Evolutionary conservation across 495 filamentous ascomycete species (phyloP).

Genomic region (Chaetomium tenue): DNA sequence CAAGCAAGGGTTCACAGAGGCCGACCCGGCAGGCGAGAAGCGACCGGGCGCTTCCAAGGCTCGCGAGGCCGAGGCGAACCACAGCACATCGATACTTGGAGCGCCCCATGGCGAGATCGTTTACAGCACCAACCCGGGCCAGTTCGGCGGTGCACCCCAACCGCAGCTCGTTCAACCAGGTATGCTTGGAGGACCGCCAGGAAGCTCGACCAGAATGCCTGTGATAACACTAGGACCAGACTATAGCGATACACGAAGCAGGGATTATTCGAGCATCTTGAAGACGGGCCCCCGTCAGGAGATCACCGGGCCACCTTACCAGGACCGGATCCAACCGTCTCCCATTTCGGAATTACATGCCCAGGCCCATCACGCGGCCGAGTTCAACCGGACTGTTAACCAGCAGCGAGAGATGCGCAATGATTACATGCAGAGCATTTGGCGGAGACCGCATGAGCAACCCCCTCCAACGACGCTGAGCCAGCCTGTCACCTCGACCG

Average conservation of each 20-base stretch:
- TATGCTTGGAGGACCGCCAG: constrained; percentile 62
- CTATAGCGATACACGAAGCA: constrained; percentile 70
- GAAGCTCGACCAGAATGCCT: constrained; percentile 67
- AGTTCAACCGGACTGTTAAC: constrained; percentile 81
- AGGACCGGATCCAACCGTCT: constrained; percentile 78
- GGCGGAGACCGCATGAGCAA: constrained; percentile 72
- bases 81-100: constrained; percentile 48
- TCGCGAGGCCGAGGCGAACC: constrained; percentile 67
- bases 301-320: constrained; percentile 81
- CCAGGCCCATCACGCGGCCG: constrained; percentile 82
- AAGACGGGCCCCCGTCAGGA: constrained; percentile 77
- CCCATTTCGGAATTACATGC: constrained; percentile 80
- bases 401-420: constrained; percentile 70
- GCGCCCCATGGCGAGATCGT: constrained; percentile 72
- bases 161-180: constrained; percentile 67
- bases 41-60: constrained; percentile 87
- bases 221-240: constrained; percentile 80
- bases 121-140: constrained; percentile 74
- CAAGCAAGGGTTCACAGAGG: constrained; percentile 98
- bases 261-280: constrained; percentile 79
- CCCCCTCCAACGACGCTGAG: constrained; percentile 53
- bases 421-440: constrained; percentile 73
- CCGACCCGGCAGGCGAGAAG: constrained; percentile 94
- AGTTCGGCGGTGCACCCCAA: constrained; percentile 57
- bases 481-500: constrained; percentile 49